Percentiles rank a stretch among this genome's conserved stretches.
Evolutionary conservation across 495 filamentous ascomycete species (phyloP).

Genomic region (Darksidea phi): DNA sequence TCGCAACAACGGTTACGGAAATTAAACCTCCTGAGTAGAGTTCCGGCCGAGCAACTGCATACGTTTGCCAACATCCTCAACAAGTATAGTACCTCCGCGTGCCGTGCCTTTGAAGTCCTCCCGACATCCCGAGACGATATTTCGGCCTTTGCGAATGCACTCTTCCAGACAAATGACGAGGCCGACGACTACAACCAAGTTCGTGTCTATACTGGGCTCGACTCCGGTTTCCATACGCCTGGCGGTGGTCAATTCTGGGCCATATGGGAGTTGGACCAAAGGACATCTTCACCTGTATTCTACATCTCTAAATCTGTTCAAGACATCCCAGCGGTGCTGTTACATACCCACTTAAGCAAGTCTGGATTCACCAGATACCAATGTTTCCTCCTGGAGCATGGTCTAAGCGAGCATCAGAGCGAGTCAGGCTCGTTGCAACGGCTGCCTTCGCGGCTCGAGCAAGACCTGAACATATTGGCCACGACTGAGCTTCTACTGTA

Average conservation of each 20-base stretch:
- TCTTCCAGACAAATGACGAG: conserved; percentile 19
- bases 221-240: conserved; percentile 56
- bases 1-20: conserved; percentile 52
- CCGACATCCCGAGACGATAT: conserved; percentile 23
- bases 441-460: conserved; percentile 50
- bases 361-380: conserved; percentile 51
- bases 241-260: conserved; percentile 56
- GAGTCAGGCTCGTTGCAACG: conserved; percentile 41
- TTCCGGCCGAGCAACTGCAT: conserved; percentile 38
- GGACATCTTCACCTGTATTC: conserved; percentile 46
- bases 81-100: conserved; percentile 12
- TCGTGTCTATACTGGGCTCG: conserved; percentile 50
- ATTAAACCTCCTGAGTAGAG: conserved; percentile 50
- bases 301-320: conserved; percentile 57
- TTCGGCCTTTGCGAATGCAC: conserved; percentile 6
- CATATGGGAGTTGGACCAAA: conserved; percentile 51
- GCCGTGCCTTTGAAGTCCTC: conserved; percentile 10
- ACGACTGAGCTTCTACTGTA: conserved; percentile 54
- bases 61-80: conserved; percentile 14
- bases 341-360: conserved; percentile 59
- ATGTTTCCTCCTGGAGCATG: conserved; percentile 54
- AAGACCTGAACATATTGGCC: conserved; percentile 56
- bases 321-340: conserved; percentile 51
- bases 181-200: conserved; percentile 28
- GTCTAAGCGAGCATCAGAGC: conserved; percentile 41